Base-by-base conservation (phyloP, 2,329 filamentous ascomycete genomes). In the Cercospora nicotianae region DNA sequence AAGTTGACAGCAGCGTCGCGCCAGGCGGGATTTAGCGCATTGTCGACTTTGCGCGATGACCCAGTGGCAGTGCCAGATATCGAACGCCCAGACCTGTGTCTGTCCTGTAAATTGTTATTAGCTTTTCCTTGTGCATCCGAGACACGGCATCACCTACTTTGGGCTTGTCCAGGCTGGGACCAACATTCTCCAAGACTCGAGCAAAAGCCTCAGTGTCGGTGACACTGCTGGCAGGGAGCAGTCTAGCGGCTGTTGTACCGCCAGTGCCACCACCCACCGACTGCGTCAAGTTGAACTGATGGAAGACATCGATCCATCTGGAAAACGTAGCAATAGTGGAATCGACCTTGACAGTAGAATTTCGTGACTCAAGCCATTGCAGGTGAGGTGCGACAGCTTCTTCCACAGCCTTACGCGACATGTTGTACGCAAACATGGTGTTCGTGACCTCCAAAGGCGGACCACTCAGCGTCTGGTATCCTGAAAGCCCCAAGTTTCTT, bases 261-360 rank as follows among this genome's bases (percentile, higher is more conserved):
- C 64, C 64, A 7, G 16, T 45, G 2, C 6, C 39, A 2, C 39
- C 39, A 18, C 58, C 64, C 42, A 18, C 59, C 5, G 64, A 16
- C 18, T 45, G 58, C 1, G 64, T 66, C 10, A 66, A 51, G 45
- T 66, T 62, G 58, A 66, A 66, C 36, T 57, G 18, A 42, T 66
- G 64, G 33, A 55, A 66, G 3, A 66, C 18, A 28, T 66, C 58
- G 48, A 66, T 66, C 64, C 64, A 66, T 31, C 26, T 66, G 10
- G 42, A 30, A 10, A 55, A 33, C 18, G 9, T 23, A 3, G 6
- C n/a, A 13, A 62, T 12, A 33, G 1, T 66, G 0, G 39, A 39
- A 10, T 42, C 33, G 16, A 55, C 13, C 26, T 16, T 23, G 13
- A 58, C 31, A 18, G 55, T 59, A 1, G 26, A 13, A 8, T 36